Evolutionary conservation across 495 filamentous ascomycete species (phyloP).

Genomic region (Chaetomium fimeti): DNA sequence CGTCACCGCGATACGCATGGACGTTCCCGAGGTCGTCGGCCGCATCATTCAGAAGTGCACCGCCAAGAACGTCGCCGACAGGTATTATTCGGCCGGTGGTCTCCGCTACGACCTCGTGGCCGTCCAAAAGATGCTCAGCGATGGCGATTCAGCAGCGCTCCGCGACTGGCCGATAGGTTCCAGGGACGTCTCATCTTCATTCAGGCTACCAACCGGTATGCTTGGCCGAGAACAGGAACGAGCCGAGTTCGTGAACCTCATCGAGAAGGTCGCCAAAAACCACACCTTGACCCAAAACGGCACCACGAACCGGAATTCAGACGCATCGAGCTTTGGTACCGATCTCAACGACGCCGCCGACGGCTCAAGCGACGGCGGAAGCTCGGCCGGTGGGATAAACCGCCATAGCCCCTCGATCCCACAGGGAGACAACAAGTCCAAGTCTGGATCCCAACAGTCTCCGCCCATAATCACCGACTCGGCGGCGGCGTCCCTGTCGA

Average conservation of each 20-base stretch:
- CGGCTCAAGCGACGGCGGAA: slow-evolving; percentile 49
- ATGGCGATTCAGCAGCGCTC: slow-evolving; percentile 68
- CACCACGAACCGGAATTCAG: slow-evolving; percentile 49
- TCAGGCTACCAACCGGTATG: slow-evolving; percentile 74
- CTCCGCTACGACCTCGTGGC: slow-evolving; percentile 71
- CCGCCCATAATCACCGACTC: slow-evolving; percentile 1
- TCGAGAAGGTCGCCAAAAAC: slow-evolving; percentile 66
- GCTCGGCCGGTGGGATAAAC: slow-evolving; percentile 47
- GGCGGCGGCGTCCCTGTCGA: not conserved
- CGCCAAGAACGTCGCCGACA: slow-evolving; percentile 74
- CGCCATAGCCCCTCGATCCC: slow-evolving; percentile 38
- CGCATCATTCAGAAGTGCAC: slow-evolving; percentile 87
- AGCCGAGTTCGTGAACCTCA: slow-evolving; percentile 63
- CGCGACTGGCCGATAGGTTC: slow-evolving; percentile 68
- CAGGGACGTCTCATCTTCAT: slow-evolving; percentile 81
- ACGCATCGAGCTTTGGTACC: slow-evolving; percentile 56
- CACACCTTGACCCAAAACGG: slow-evolving; percentile 52
- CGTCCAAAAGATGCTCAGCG: slow-evolving; percentile 67
- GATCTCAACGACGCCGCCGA: slow-evolving; percentile 55
- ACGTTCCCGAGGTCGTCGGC: slow-evolving; percentile 76
- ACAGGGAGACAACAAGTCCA: slow-evolving; percentile 42
- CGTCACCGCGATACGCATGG: slow-evolving; percentile 69
- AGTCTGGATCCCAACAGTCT: not conserved
- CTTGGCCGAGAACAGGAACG: slow-evolving; percentile 74
- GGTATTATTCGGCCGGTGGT: slow-evolving; percentile 81